Evolutionary conservation across 2,329 filamentous ascomycete species (phyloP).

Genomic region (Sporothrix globosa): DNA sequence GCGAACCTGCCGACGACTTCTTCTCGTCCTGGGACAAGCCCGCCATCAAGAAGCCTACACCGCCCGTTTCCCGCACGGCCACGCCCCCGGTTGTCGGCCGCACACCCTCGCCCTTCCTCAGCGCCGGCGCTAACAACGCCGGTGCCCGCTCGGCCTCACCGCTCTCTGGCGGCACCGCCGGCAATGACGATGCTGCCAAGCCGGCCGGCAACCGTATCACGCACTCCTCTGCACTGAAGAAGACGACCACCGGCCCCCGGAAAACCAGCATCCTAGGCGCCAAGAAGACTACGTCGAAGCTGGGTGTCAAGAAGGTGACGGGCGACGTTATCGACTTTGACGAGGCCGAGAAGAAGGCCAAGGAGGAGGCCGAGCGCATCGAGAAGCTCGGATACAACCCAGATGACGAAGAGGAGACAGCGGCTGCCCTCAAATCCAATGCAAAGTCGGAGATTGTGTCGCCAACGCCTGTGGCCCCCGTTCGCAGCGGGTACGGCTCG

Average conservation of each 20-base stretch:
- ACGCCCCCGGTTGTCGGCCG: conserved; percentile 82
- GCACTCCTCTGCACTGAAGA: conserved; percentile 80
- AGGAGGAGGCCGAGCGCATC: conserved; percentile 94
- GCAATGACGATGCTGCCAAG: conserved; percentile 54
- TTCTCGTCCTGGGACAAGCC: conserved; percentile 99
- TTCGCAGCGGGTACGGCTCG: conserved; percentile 64
- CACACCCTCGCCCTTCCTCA: conserved; percentile 88
- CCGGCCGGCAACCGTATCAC: conserved; percentile 72
- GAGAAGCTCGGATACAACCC: conserved; percentile 95
- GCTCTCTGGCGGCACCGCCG: conserved; percentile 63
- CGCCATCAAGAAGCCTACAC: conserved; percentile 92
- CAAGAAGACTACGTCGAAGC: conserved; percentile 73
- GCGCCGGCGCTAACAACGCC: conserved; percentile 69
- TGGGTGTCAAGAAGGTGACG: conserved; percentile 90
- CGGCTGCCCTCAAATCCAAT: conserved; percentile 44
- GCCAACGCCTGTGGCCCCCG: conserved; percentile 74
- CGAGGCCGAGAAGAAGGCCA: conserved; percentile 93
- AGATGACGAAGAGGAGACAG: conserved; percentile 71
- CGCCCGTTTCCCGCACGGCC: conserved; percentile 84
- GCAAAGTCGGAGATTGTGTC: conserved; percentile 62
- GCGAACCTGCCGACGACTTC: conserved; percentile 87
- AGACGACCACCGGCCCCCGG: conserved; percentile 70
- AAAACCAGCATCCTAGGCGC: conserved; percentile 85
- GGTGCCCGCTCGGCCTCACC: conserved; percentile 81
- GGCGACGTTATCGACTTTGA: conserved; percentile 89